A percentile compares a stretch with the other conserved stretches of the same genome.
Evolutionary conservation across 495 filamentous ascomycete genomes (phyloP).

Genomic region (Neurospora sp.): DNA sequence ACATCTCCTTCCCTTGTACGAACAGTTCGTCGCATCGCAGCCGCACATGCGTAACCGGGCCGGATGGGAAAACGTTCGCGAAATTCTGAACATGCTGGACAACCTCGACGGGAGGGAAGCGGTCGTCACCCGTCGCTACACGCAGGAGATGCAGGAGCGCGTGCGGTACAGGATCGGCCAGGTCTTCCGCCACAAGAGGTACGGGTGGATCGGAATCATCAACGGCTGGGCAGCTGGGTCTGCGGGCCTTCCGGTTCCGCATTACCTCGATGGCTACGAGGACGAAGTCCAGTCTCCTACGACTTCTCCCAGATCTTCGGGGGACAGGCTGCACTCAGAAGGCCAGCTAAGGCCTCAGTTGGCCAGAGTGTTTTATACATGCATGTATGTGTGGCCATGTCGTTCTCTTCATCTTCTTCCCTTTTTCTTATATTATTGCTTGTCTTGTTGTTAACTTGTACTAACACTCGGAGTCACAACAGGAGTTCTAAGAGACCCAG

Average conservation of each 20-base stretch:
- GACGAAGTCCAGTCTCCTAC: slow-evolving; percentile 37
- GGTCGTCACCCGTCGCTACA: slow-evolving; percentile 40
- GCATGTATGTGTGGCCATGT: slow-evolving; percentile 54
- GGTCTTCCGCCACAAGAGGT: slow-evolving; percentile 73
- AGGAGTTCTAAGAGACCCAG: slow-evolving; percentile 11
- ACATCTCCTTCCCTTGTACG: slow-evolving; percentile 51
- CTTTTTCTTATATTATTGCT: not conserved
- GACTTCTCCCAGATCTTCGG: slow-evolving; percentile 40
- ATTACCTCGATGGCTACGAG: slow-evolving; percentile 23
- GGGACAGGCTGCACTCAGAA: slow-evolving; percentile 23
- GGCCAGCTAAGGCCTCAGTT: slow-evolving; percentile 25
- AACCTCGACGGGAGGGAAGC: slow-evolving; percentile 53
- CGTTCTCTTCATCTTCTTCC: not conserved
- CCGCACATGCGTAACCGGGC: slow-evolving; percentile 4
- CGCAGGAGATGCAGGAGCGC: slow-evolving; percentile 21
- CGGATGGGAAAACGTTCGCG: slow-evolving; percentile 19
- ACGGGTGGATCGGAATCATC: slow-evolving; percentile 70
- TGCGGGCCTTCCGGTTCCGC: slow-evolving; percentile 21
- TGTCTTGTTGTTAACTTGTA: not conserved
- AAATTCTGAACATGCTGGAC: slow-evolving; percentile 48
- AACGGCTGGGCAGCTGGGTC: slow-evolving; percentile 67
- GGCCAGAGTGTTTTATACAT: slow-evolving; percentile 70
- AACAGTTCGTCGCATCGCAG: slow-evolving; percentile 17
- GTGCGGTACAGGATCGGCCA: slow-evolving; percentile 73
- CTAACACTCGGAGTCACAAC: not conserved